Evolutionary conservation across 2,329 filamentous ascomycete species (phyloP).

Genomic region (Fusarium sp.): DNA sequence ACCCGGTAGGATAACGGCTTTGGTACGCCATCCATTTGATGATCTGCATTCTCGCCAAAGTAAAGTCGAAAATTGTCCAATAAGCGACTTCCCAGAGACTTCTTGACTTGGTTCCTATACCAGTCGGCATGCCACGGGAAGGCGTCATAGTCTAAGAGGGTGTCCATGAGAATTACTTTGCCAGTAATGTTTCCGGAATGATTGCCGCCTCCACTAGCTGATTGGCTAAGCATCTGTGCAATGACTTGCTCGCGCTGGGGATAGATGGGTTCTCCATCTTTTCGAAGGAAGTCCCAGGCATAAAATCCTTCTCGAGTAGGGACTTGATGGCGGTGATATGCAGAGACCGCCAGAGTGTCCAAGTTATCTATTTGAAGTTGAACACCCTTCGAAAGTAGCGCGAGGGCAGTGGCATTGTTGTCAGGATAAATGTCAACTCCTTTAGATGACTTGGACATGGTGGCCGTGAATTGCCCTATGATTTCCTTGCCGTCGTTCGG

Average conservation of each 20-base stretch:
- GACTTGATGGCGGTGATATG: slow-evolving; percentile 36
- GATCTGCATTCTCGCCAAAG: slow-evolving; percentile 41
- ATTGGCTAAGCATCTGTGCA: not conserved
- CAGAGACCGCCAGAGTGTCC: slow-evolving; percentile 10
- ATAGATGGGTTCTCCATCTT: not conserved
- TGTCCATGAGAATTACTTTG: slow-evolving; percentile 44
- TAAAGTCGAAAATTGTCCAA: slow-evolving; percentile 37
- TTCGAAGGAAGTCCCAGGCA: not conserved
- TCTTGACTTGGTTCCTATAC: slow-evolving; percentile 35
- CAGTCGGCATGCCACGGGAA: slow-evolving; percentile 46
- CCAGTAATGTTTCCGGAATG: slow-evolving; percentile 29
- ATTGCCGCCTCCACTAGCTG: not conserved
- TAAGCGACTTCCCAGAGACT: slow-evolving; percentile 16
- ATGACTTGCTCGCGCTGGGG: not conserved
- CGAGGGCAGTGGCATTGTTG: not conserved
- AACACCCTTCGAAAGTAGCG: not conserved
- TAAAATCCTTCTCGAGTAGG: slow-evolving; percentile 25
- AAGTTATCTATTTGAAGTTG: slow-evolving; percentile 17
- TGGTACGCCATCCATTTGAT: slow-evolving; percentile 17
- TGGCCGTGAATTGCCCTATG: too few relatives aligned
- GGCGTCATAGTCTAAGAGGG: slow-evolving; percentile 39
- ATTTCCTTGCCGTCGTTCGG: too few relatives aligned
- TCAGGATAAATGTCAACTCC: not conserved
- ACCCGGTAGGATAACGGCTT: not conserved
- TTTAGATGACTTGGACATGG: not conserved